Base-by-base conservation (phyloP, 75 land plant genomes). In the Chamaecyparis obtusa region DNA sequence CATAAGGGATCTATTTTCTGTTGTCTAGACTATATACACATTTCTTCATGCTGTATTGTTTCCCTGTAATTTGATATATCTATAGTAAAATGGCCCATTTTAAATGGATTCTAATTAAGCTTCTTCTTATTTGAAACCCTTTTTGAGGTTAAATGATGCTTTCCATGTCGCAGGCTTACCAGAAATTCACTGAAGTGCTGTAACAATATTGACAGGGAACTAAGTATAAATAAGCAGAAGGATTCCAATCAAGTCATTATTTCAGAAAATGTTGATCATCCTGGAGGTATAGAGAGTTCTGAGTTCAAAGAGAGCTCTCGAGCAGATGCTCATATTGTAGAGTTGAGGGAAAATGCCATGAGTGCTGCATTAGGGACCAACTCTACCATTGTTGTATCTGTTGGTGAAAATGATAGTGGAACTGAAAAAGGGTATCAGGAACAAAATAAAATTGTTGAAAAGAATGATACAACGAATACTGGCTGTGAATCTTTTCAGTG, bases 401-500 rank as follows among this genome's bases (percentile, higher is more conserved):
- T 86, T 78, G 87, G 87, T 41, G 87, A 86, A 37, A 86, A 86
- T 86, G 87, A 86, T 27, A 79, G 83, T 46, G 85, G 44, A 33
- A 39, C 83, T 83, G 85, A 49, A 56, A 84, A 13, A 80, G 43
- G 57, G 54, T 24, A 64, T 51, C 16, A 48, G 16, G 84, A 56
- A 77, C 83, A 86, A 74, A 57, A 67, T 83, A 89, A 79, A 83
- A 86, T 77, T 74, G 27, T 67, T 3, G 84, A 71, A 27, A 84
- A 75, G 32, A 30, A 84, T 79, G 44, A 39, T 9, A 51, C 49
- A 77, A 87, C 33, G 39, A 88, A 56, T 3, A 87, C 49, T 85
- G 71, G 37, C 35, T 60, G 83, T 87, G 87, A 89, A 54, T 30
- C 91, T 64, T 69, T 86, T 85, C 90, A 90, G 64, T 93, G 93